Percentiles rank a stretch among this genome's conserved stretches.
Evolutionary conservation across 352 stramenopile species (phyloP).

Genomic region (Thalassiosira livingstoniorum): DNA sequence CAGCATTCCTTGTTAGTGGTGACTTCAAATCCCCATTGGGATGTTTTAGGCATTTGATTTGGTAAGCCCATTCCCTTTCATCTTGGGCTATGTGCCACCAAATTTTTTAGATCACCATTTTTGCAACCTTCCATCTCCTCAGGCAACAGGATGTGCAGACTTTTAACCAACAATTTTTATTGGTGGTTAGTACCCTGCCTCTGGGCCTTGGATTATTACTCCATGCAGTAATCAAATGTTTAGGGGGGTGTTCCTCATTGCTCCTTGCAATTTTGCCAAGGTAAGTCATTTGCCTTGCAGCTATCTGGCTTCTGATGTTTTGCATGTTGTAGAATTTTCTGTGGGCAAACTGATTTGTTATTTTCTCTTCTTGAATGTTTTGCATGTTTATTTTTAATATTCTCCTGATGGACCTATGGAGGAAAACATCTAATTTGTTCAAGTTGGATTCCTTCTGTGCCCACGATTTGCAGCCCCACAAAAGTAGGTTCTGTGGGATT

Average conservation of each 20-base stretch:
- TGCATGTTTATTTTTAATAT: slow-evolving; percentile 33
- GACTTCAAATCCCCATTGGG: too few species aligned
- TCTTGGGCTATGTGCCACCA: too few species aligned
- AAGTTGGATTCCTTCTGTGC: slow-evolving; percentile 10
- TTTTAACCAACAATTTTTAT: slow-evolving; percentile 18
- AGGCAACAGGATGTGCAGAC: slow-evolving; percentile 5
- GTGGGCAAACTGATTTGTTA: background rate
- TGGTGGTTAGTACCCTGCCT: slow-evolving; percentile 21
- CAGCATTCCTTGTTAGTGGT: too few species aligned
- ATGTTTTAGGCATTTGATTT: too few species aligned
- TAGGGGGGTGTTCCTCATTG: background rate
- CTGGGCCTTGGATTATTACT: slow-evolving; percentile 6
- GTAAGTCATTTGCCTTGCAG: slow-evolving; percentile 8
- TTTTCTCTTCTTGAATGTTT: slow-evolving; percentile 23
- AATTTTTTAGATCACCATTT: background rate
- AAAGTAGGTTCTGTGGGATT: slow-evolving; percentile 26
- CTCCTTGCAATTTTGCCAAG: slow-evolving; percentile 13
- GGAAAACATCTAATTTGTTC: slow-evolving; percentile 26
- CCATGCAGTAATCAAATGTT: slow-evolving; percentile 27
- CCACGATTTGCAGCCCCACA: slow-evolving; percentile 41
- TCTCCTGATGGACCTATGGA: background rate
- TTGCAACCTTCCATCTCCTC: background rate
- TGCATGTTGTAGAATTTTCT: slow-evolving; percentile 29
- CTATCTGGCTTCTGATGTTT: background rate
- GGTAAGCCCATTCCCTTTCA: too few species aligned